Conservation (phyloP, 2,329 filamentous ascomycete species). For the Sphaerulina populicola region DNA sequence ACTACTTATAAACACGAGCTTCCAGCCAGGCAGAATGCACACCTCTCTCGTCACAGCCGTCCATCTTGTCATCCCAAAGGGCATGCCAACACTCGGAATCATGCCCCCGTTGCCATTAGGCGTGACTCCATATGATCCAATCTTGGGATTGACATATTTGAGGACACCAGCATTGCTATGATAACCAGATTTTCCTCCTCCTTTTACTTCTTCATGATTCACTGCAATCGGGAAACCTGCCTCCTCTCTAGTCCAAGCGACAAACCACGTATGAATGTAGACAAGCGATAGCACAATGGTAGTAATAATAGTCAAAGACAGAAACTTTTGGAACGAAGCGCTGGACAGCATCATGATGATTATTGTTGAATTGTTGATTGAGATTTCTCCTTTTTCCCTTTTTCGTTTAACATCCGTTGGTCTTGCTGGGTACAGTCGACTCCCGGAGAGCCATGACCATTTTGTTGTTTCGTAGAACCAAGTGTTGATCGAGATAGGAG, state of each 20-base stretch:
- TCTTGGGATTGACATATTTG: constrained; percentile 29
- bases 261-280: constrained; percentile 2
- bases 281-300: constrained; percentile 1
- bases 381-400: too few relatives aligned
- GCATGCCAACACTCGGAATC: constrained; percentile 33
- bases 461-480: too few relatives aligned
- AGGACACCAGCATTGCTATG: constrained; percentile 26
- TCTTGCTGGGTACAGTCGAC: too few relatives aligned
- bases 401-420: too few relatives aligned
- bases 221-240: neutral
- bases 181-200: constrained; percentile 5
- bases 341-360: neutral
- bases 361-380: too few relatives aligned
- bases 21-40: neutral
- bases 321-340: constrained; percentile 1
- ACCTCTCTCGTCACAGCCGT: constrained; percentile 39
- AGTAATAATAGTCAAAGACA: neutral
- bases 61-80: constrained; percentile 47
- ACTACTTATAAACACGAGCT: neutral
- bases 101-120: constrained; percentile 32
- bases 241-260: constrained; percentile 3
- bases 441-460: too few relatives aligned
- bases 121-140: constrained; percentile 29
- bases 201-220: neutral
- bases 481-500: too few relatives aligned